These are phyloP conservation scores for Xylaria flabelliformis DNA, from an alignment of 495 filamentous ascomycete species.

Conservation along the genomic window DNA sequence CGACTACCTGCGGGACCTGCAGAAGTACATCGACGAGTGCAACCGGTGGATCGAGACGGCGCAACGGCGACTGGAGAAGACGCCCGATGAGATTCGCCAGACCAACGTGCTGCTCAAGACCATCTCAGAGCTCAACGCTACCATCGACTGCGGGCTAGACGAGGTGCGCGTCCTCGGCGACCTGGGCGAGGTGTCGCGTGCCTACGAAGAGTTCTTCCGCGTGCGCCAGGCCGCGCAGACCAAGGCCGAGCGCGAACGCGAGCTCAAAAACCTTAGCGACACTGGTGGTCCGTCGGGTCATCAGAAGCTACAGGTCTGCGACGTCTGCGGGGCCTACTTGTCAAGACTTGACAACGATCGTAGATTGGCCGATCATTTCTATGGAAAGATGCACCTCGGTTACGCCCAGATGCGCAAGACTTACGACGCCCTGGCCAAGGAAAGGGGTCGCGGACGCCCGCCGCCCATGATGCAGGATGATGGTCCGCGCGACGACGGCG, in stretches of 20 bases:
- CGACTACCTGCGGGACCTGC: slow-evolving; percentile 95
- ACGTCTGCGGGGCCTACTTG: slow-evolving; percentile 94
- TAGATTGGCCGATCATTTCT: slow-evolving; percentile 94
- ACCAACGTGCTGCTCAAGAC: slow-evolving; percentile 92
- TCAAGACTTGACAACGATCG: slow-evolving; percentile 92
- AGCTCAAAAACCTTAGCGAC: slow-evolving; percentile 90
- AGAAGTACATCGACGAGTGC: slow-evolving; percentile 95
- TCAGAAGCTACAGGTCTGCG: slow-evolving; percentile 98
- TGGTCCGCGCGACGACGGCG: slow-evolving; percentile 57
- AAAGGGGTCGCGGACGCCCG: slow-evolving; percentile 72
- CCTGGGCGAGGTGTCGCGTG: slow-evolving; percentile 76
- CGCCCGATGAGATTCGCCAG: slow-evolving; percentile 94
- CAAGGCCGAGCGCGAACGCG: slow-evolving; percentile 84
- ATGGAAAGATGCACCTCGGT: slow-evolving; percentile 98
- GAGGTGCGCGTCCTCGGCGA: slow-evolving; percentile 89
- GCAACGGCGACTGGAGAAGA: slow-evolving; percentile 93
- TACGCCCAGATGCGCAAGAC: slow-evolving; percentile 98
- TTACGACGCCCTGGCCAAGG: slow-evolving; percentile 82
- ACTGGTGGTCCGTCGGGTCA: slow-evolving; percentile 91
- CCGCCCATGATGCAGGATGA: slow-evolving; percentile 65
- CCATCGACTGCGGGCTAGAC: slow-evolving; percentile 80
- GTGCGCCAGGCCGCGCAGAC: slow-evolving; percentile 78
- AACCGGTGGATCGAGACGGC: slow-evolving; percentile 91
- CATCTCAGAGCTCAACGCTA: slow-evolving; percentile 80
- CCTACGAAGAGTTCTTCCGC: slow-evolving; percentile 85